phyloP scores from a whole-genome alignment of 495 filamentous ascomycete species.

The Pseudomonodictys pantanalensis region DNA sequence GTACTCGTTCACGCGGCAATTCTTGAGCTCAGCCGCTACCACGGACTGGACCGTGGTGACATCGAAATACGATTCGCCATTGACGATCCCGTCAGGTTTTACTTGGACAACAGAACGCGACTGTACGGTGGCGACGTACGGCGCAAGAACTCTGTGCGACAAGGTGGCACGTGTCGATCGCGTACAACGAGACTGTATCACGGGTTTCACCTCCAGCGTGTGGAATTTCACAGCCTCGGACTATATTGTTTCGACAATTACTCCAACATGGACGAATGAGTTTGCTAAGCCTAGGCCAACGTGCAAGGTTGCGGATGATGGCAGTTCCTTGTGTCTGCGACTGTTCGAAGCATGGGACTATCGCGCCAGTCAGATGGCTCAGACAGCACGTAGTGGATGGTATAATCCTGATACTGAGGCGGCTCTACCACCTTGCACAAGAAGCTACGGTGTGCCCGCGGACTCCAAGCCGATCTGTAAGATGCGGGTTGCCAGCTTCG shows the following conservation, averaged over 20 bases:
- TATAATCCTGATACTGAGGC: not conserved
- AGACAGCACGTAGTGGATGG: not conserved
- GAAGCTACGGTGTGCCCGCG: too few species aligned
- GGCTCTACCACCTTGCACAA: not conserved
- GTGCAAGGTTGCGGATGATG: not conserved
- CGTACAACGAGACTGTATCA: not conserved
- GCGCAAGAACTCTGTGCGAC: too few species aligned
- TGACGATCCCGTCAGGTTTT: not conserved
- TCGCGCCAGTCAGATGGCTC: not conserved
- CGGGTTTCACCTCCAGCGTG: constrained; percentile 24
- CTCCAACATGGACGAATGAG: not conserved
- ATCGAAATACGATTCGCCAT: not conserved
- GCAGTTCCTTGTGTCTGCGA: not conserved
- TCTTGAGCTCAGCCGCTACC: not conserved
- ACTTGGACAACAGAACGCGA: too few species aligned
- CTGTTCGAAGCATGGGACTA: not conserved
- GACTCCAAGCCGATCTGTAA: too few species aligned
- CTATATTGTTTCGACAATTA: not conserved
- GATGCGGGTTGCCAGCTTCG: too few species aligned
- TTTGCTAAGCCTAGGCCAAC: not conserved
- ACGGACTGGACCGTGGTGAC: not conserved
- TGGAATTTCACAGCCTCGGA: constrained; percentile 37
- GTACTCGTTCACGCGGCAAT: not conserved
- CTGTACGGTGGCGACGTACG: too few species aligned
- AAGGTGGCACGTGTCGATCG: too few species aligned